phyloP scores from a whole-genome alignment of 768 basidiomycete genomes.

The Pholiota molesta region DNA sequence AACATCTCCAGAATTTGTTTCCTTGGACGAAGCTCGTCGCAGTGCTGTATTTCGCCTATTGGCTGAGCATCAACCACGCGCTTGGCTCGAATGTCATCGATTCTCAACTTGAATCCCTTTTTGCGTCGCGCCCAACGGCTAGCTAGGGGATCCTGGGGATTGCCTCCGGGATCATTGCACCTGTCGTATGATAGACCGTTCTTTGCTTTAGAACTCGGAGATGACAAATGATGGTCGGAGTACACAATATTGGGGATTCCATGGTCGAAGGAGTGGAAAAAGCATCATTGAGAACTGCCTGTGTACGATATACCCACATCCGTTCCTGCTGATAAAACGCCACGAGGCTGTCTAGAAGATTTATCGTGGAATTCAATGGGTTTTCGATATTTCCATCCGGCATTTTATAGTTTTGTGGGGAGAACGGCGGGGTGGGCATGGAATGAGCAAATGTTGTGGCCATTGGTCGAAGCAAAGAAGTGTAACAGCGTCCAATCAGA shows the following conservation, averaged over 20 bases:
- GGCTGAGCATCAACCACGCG: conserved; percentile 21
- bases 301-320: conserved; percentile 71
- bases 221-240: neutral
- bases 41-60: conserved; percentile 17
- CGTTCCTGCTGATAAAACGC: conserved; percentile 72
- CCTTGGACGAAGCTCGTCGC: conserved; percentile 23
- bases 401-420: conserved; percentile 31
- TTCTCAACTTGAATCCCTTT: conserved; percentile 54
- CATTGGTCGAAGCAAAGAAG: neutral
- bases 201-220: neutral
- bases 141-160: conserved; percentile 14
- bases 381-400: conserved; percentile 27
- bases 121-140: conserved; percentile 63
- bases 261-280: conserved; percentile 27
- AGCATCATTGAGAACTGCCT: conserved; percentile 56
- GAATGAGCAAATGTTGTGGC: conserved; percentile 15
- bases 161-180: neutral
- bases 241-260: neutral
- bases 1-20: conserved; percentile 68
- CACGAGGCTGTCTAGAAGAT: conserved; percentile 65
- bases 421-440: conserved; percentile 37
- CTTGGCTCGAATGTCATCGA: conserved; percentile 32
- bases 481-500: neutral
- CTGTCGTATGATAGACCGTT: neutral
- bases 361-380: conserved; percentile 50